Percentiles rank a stretch among this genome's conserved stretches.
Evolutionary conservation across 306 rosid species (phyloP).

Genomic region (Glycyrrhiza uralensis): DNA sequence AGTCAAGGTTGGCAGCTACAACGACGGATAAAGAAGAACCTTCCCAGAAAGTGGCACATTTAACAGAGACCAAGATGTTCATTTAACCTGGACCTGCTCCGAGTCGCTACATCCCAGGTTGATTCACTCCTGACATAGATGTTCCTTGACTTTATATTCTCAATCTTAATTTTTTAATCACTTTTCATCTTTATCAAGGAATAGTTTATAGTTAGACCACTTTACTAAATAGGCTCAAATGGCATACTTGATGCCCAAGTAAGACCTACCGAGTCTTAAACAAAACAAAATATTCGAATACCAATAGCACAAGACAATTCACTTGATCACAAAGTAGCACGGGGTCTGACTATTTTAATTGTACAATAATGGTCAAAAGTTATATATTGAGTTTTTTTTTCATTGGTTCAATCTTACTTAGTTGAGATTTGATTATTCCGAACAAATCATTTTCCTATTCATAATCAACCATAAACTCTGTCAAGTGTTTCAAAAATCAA

Average conservation of each 20-base stretch:
- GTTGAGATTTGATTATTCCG: neutral
- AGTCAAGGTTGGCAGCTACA: conserved; percentile 43
- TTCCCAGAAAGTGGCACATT: conserved; percentile 38
- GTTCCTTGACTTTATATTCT: neutral
- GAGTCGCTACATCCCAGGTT: neutral
- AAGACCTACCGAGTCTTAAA: neutral
- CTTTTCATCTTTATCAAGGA: neutral
- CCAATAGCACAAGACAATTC: neutral
- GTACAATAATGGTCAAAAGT: too few relatives aligned
- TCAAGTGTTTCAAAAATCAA: neutral
- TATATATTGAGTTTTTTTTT: too few relatives aligned
- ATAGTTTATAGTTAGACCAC: neutral
- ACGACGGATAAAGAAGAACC: conserved; percentile 17
- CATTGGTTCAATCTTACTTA: neutral
- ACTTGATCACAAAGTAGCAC: neutral
- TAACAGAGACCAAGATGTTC: conserved; percentile 24
- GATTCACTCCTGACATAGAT: conserved; percentile 14
- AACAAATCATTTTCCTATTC: neutral
- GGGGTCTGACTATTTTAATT: neutral
- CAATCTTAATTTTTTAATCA: neutral
- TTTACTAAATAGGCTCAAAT: neutral
- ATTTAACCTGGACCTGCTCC: conserved; percentile 52
- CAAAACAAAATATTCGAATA: neutral
- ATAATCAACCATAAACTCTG: too few relatives aligned
- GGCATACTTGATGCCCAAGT: conserved; percentile 17